Base-by-base conservation (phyloP, 306 rosid genomes). In the Psophocarpus tetragonolobus region DNA sequence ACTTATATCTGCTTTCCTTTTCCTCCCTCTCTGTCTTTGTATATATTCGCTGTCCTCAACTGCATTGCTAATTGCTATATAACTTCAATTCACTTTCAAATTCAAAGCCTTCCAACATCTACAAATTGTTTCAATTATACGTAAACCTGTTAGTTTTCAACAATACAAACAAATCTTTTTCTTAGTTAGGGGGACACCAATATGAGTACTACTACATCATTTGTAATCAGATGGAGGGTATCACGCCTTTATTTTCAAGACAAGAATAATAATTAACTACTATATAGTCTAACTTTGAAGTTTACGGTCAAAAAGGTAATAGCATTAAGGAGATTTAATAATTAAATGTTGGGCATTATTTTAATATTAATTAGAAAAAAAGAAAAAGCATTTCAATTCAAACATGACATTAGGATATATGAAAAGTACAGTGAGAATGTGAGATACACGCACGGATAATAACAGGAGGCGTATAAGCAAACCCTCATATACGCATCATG, bases 11-110 rank as follows among this genome's bases (percentile, higher is more conserved):
- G 32, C 74, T 82, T 82, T 85, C 86, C 17, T 79, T 85, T 75
- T 82, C 86, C 71, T 57, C 74, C 76, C 68, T 50, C 39, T 79
- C 71, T 75, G 82, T 65, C 84, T 75, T 71, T 85, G 84, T 79
- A 70, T 65, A 70, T 69, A 85, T 79, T 82, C 73, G 82, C 79
- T 85, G 86, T 85, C 82, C 79, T 85, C 81, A 62, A 77, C 73
- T 68, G 81, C 47, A 48, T n/a, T 76, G 53, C 48, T 8, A 38
- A 48, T n/a, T 76, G 53, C 48, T 8, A 38, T 53, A 20, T 69
- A 54, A 44, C 66, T 63, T 36, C 64, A 77, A 81, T 76, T 77
- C 88, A 36, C 79, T 78, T 75, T 75, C 80, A 81, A 68, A 27
- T 82, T 85, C 80, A 74, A 77, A 78, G 47, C 17, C 20, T 72